Conservation (phyloP, 2,329 filamentous ascomycete species). For the Fusarium siculi region DNA sequence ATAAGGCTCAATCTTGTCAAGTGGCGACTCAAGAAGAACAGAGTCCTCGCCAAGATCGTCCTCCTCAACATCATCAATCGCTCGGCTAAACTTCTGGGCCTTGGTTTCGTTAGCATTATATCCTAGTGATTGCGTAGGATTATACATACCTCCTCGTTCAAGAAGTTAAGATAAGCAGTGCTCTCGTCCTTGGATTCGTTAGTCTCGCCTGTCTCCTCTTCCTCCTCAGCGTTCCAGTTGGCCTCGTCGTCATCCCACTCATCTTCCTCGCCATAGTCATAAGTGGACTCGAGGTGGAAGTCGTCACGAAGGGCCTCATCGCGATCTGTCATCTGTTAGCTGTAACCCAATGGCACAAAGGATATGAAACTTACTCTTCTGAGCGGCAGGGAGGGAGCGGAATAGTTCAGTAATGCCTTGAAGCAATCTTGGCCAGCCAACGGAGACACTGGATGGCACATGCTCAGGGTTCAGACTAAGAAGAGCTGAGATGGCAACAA, state of each 20-base stretch:
- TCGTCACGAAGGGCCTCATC: constrained; percentile 94
- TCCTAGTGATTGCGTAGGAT: not conserved
- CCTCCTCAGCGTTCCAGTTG: constrained; percentile 81
- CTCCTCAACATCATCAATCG: constrained; percentile 76
- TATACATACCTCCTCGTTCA: constrained; percentile 82
- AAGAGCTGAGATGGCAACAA: constrained; percentile 89
- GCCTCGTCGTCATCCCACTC: constrained; percentile 85
- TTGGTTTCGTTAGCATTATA: constrained; percentile 50
- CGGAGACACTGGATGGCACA: constrained; percentile 90
- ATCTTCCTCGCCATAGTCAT: constrained; percentile 77
- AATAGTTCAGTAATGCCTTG: constrained; percentile 91
- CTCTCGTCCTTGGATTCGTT: constrained; percentile 86
- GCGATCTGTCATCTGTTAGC: constrained; percentile 68
- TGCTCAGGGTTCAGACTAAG: constrained; percentile 82
- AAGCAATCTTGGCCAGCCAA: constrained; percentile 92
- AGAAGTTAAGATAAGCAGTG: constrained; percentile 92
- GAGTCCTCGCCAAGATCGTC: constrained; percentile 95
- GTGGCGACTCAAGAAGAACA: constrained; percentile 88
- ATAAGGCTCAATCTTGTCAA: constrained; percentile 97
- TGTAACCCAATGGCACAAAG: not conserved
- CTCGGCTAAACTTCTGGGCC: constrained; percentile 84
- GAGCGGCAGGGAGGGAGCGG: constrained; percentile 85
- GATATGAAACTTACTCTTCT: constrained; percentile 74
- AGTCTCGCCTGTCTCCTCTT: constrained; percentile 72
- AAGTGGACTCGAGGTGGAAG: constrained; percentile 74